Base-by-base conservation (phyloP, 2,329 filamentous ascomycete genomes). In the Calonectria leucothoes region DNA sequence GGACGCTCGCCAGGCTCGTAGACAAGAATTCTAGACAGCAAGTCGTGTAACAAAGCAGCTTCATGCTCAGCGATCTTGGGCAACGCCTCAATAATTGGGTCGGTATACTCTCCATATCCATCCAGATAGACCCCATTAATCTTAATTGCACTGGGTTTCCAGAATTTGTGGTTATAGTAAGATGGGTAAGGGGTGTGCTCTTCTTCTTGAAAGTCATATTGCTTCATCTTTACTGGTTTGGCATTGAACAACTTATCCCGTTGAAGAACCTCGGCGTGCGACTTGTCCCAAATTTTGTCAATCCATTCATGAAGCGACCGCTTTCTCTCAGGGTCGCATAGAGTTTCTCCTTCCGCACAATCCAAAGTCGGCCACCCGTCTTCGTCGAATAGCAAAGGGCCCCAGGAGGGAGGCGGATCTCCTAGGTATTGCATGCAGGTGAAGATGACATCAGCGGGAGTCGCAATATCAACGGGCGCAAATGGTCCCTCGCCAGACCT, bases 1-100 rank as follows among this genome's bases (percentile, higher is more conserved):
- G 66, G 23, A 29, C 74, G 67, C 39, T 72, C 12, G 11, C 11
- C 0, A 15, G 74, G 72, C 42, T 77, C 76, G 45, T 78, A 75
- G 1, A 71, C 66, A 11, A 75, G 73, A 8, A 69, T 48, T 35
- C 67, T 73, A 5, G 39, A 65, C 1, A 75, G 6, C 10, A 78
- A 20, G 25, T 76, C 74, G 25, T 72, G n/a, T 8, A 76, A 27
- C 6, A 75, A 48, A 25, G 69, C 64, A 15, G n/a, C 70, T 6
- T 78, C 76, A 0, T 64, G 4, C 3, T 14, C 17, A 0, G 66
- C 45, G 4, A 77, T 76, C 27, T 66, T 73, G 12, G 66, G 74
- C 5, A 76, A 12, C 3, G 57, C 61, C 29, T 71, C 63, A 20
- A 75, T 31, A 23, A 73, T 73, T 6, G 42, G 14, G 7, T 73